A percentile compares a stretch with the other conserved stretches of the same genome.
phyloP scores from a whole-genome alignment of 179 eudicot genomes.

The Sideroxylon spinosum region DNA sequence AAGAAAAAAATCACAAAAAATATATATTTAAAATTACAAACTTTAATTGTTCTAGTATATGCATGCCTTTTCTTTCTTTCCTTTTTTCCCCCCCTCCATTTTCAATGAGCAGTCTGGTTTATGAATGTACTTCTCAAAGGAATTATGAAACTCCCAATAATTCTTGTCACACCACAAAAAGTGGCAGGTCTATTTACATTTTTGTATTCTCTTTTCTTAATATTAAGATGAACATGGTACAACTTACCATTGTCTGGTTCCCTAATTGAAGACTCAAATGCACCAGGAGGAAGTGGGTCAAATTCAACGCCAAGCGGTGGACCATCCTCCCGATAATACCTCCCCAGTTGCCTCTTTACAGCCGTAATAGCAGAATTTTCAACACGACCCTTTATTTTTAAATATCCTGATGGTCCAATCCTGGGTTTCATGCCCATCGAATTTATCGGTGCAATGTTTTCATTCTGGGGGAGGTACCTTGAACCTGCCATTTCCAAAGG shows the following conservation, averaged over 20 bases:
- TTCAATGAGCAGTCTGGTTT: too few relatives aligned
- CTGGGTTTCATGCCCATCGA: slow-evolving; percentile 30
- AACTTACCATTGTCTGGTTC: slow-evolving; percentile 44
- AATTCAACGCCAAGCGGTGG: slow-evolving; percentile 86
- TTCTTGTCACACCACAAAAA: background rate
- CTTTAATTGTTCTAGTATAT: background rate
- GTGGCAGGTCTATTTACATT: background rate
- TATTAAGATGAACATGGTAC: background rate
- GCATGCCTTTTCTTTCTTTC: too few relatives aligned
- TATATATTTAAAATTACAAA: background rate
- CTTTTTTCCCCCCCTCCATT: too few relatives aligned
- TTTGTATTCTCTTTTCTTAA: too few relatives aligned
- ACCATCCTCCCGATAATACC: slow-evolving; percentile 72
- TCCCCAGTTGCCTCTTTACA: slow-evolving; percentile 87
- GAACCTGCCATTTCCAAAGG: slow-evolving; percentile 32
- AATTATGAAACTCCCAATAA: background rate
- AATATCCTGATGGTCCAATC: slow-evolving; percentile 80
- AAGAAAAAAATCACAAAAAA: background rate
- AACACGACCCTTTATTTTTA: slow-evolving; percentile 73
- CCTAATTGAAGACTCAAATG: slow-evolving; percentile 65
- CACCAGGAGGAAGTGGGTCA: slow-evolving; percentile 92
- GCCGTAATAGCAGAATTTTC: slow-evolving; percentile 88
- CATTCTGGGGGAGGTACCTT: slow-evolving; percentile 41
- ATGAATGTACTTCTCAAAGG: too few relatives aligned
- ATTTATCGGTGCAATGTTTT: slow-evolving; percentile 21